phyloP scores from a whole-genome alignment of 208 protist species.

The Leishmania gerbilli region DNA sequence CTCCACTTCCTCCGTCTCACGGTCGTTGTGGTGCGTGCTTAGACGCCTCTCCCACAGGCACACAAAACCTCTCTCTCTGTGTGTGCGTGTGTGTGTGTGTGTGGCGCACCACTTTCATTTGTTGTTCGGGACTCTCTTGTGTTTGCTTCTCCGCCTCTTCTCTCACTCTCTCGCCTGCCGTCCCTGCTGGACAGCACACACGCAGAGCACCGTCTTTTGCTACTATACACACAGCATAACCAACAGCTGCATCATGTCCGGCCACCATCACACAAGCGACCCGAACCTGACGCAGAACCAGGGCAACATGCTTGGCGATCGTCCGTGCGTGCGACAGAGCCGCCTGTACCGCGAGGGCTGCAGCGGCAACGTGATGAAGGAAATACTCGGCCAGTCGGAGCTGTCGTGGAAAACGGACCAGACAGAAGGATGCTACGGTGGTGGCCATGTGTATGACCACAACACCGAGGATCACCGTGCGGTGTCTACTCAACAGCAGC shows the following conservation, averaged over 20 bases:
- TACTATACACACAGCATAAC: not conserved
- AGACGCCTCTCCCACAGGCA: not conserved
- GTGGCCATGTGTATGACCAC: conserved; percentile 73
- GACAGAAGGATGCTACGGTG: conserved; percentile 77
- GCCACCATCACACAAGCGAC: conserved; percentile 65
- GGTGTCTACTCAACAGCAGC: conserved; percentile 16
- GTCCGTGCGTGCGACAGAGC: conserved; percentile 89
- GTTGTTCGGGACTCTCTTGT: too few relatives aligned
- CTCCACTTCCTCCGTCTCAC: not conserved
- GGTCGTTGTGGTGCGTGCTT: not conserved
- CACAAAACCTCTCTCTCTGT: too few relatives aligned
- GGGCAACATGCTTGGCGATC: conserved; percentile 84
- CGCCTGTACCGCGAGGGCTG: conserved; percentile 76
- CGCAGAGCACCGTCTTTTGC: not conserved
- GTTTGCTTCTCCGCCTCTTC: not conserved
- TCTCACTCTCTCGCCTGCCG: not conserved
- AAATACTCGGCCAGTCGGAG: conserved; percentile 74
- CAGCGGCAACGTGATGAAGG: conserved; percentile 89
- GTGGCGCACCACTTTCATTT: too few relatives aligned
- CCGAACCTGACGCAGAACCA: conserved; percentile 82
- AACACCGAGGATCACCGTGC: conserved; percentile 50
- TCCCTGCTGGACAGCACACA: not conserved
- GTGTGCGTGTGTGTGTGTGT: too few relatives aligned
- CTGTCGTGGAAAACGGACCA: conserved; percentile 84
- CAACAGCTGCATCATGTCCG: conserved; percentile 38